Percentiles rank a stretch among this genome's conserved stretches.
These are phyloP conservation scores for Houttuynia cordata DNA, from an alignment of 164 flowering plant species.

Conservation along the genomic window DNA sequence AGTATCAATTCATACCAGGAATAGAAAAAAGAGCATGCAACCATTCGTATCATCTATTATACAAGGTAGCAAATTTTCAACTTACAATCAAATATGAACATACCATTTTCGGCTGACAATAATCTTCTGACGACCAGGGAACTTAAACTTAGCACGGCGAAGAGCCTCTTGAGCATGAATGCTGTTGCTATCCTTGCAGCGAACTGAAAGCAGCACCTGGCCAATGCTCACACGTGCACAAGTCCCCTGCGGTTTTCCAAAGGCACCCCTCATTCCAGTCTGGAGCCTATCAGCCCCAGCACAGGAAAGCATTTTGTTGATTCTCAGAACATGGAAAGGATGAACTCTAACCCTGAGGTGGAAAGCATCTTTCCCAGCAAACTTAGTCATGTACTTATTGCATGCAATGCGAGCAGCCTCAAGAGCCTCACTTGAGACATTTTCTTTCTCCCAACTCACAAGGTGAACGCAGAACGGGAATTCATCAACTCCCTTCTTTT, in stretches of 20 bases:
- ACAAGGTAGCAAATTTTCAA: neutral
- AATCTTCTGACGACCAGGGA: slow-evolving; percentile 30
- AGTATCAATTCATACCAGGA: too few relatives aligned
- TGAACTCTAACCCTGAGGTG: slow-evolving; percentile 25
- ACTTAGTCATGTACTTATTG: slow-evolving; percentile 28
- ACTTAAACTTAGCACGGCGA: slow-evolving; percentile 26
- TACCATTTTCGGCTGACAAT: slow-evolving; percentile 27
- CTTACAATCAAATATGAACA: neutral
- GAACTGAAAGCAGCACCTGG: slow-evolving; percentile 24
- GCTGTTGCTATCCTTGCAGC: slow-evolving; percentile 24
- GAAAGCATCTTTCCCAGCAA: slow-evolving; percentile 29
- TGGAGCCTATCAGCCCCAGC: slow-evolving; percentile 36
- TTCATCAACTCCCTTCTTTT: slow-evolving; percentile 30
- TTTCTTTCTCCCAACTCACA: slow-evolving; percentile 33
- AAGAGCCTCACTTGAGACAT: slow-evolving; percentile 27
- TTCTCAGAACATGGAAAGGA: slow-evolving; percentile 28
- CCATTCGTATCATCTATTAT: too few relatives aligned
- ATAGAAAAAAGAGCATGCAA: too few relatives aligned
- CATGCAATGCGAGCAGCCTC: slow-evolving; percentile 32
- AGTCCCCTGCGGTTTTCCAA: slow-evolving; percentile 27
- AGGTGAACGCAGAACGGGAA: slow-evolving; percentile 32
- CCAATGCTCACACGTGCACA: slow-evolving; percentile 27
- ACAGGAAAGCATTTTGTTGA: slow-evolving; percentile 35
- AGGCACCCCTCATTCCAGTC: slow-evolving; percentile 33
- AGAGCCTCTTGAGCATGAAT: slow-evolving; percentile 22